These are phyloP conservation scores for Talaromyces adpressus DNA, from an alignment of 495 filamentous ascomycete species.

Conservation along the genomic window DNA sequence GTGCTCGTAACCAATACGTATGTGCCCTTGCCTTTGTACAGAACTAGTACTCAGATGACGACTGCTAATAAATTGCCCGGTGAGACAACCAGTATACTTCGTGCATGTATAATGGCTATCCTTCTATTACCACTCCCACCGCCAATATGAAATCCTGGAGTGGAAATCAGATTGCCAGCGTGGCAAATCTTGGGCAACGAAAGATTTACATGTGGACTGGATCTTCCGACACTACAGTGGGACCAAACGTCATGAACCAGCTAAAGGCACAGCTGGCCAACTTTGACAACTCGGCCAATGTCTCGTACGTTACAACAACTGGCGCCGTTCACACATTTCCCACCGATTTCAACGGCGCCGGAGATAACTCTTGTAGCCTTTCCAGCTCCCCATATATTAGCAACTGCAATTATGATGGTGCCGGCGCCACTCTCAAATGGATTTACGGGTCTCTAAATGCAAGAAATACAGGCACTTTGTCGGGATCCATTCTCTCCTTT, in stretches of 20 bases:
- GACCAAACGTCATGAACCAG: constrained; percentile 4
- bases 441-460: constrained; percentile 1
- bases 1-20: too few species aligned
- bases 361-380: not conserved
- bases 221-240: too few species aligned
- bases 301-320: not conserved
- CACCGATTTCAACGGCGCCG: not conserved
- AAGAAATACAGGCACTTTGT: not conserved
- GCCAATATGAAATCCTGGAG: too few species aligned
- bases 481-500: not conserved
- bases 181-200: too few species aligned
- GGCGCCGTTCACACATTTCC: not conserved
- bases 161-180: too few species aligned
- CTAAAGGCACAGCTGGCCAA: not conserved
- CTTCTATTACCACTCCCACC: too few species aligned
- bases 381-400: not conserved
- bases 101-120: too few species aligned
- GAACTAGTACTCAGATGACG: too few species aligned
- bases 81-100: too few species aligned
- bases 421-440: not conserved
- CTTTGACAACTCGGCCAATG: not conserved
- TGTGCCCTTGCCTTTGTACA: too few species aligned
- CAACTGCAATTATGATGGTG: constrained; percentile 4
- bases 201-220: too few species aligned
- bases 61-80: too few species aligned